Base-by-base conservation (phyloP, 176 grass and related monocot species). In the Oryza officinalis region DNA sequence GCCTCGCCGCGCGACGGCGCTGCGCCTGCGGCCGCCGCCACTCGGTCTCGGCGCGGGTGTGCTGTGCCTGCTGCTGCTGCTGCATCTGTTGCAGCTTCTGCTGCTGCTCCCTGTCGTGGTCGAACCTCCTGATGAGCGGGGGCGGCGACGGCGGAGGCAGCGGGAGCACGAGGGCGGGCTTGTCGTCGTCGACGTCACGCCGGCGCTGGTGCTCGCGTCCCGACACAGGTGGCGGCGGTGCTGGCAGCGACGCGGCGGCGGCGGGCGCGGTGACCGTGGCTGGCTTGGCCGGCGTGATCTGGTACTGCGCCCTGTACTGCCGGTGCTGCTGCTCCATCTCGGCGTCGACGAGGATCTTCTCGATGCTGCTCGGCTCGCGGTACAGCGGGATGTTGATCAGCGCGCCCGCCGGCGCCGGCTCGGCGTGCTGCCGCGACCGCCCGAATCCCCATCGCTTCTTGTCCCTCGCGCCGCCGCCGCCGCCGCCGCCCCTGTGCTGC, bases 291-390 rank as follows among this genome's bases (percentile, higher is more conserved):
- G 87, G 81, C 27, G 81, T 66, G 77, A 88, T 43, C 80, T 89
- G 83, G 84, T 84, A 90, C 77, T 90, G 90, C 54, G 85, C 82
- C 78, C 81, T 84, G 83, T 88, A 76, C 67, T 80, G 78, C 60
- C 84, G 84, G 46, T 84, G 79, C 71, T 81, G 65, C 65, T 78
- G 69, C 45, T 97, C 94, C 83, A 74, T 94, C 27, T 99, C 96
- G 8, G 87, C 89, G 84, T 99, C 96, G 75, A 86, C 91, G 31
- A 99, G 77, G 79, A 99, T 99, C 84, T 96, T 94, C 82, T 99
- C 96, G 89, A 96, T 92, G 89, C 96, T 99, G 90, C 96, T 99
- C 35, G 96, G 96, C 83, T 96, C 86, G 67, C 93, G 91, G 87
- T 86, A 90, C 82, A 99, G 80, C 17, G 93, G 93, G 78, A 92